Percentiles rank a stretch among this genome's conserved stretches.
Evolutionary conservation across 2,329 filamentous ascomycete genomes (phyloP).

Genomic region (Pseudocercospora fijiensis): DNA sequence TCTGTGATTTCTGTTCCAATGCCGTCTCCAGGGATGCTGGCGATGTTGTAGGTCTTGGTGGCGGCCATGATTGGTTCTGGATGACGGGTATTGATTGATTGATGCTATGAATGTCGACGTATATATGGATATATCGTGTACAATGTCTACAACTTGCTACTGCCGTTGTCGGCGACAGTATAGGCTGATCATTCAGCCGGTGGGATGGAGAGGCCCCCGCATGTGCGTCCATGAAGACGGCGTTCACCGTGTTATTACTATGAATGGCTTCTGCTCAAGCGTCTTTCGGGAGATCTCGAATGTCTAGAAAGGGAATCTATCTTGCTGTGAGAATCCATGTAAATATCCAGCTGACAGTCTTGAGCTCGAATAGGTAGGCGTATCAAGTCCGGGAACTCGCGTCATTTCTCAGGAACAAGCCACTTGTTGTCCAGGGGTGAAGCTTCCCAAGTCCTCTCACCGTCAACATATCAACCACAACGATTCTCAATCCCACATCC

Average conservation of each 20-base stretch:
- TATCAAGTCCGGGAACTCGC: not conserved
- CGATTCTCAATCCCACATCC: too few relatives aligned
- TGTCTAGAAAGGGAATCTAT: not conserved
- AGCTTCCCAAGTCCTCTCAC: not conserved
- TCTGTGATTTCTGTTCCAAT: slow-evolving; percentile 64
- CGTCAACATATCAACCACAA: not conserved
- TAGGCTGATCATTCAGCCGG: slow-evolving; percentile 9
- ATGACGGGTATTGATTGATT: too few relatives aligned
- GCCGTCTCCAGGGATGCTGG: slow-evolving; percentile 59
- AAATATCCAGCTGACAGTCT: not conserved
- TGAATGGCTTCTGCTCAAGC: not conserved
- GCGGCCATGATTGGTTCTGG: slow-evolving; percentile 11
- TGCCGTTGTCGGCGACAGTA: not conserved
- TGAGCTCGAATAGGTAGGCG: not conserved
- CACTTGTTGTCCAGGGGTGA: not conserved
- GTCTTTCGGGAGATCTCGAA: not conserved
- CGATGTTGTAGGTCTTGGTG: slow-evolving; percentile 27
- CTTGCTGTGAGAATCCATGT: not conserved
- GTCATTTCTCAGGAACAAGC: not conserved
- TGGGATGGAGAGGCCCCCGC: not conserved
- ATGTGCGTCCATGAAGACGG: not conserved
- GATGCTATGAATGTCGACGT: not conserved
- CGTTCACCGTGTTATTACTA: not conserved
- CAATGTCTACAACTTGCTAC: not conserved
- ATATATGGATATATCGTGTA: not conserved